A percentile compares a stretch with the other conserved stretches of the same genome.
Evolutionary conservation across 345 rosid genomes (phyloP).

Genomic region (Toxicodendron radicans): DNA sequence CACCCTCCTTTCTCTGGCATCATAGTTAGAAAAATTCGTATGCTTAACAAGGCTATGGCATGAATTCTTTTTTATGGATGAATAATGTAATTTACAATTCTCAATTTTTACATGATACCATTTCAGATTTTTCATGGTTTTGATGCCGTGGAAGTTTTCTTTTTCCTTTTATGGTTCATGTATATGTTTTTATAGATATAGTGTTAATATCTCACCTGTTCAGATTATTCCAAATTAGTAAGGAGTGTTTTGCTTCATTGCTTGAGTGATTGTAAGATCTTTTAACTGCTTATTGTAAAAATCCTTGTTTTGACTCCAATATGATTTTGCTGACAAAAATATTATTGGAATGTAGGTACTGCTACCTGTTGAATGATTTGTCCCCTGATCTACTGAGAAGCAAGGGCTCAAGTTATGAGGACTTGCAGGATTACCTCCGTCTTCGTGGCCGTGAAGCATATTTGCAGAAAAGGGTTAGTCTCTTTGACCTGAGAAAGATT

Average conservation of each 20-base stretch:
- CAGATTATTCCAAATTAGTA: neutral
- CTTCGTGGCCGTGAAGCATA: conserved; percentile 89
- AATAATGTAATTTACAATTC: neutral
- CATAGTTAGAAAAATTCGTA: neutral
- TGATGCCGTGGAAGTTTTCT: neutral
- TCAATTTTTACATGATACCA: neutral
- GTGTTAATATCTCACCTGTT: neutral
- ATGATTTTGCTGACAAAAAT: conserved; percentile 11
- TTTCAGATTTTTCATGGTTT: neutral
- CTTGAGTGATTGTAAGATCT: conserved; percentile 5
- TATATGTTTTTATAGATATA: neutral
- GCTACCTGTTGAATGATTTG: conserved; percentile 80
- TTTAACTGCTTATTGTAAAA: neutral
- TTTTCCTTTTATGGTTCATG: neutral
- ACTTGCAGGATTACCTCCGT: conserved; percentile 72
- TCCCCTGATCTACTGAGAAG: conserved; percentile 72
- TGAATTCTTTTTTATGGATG: conserved; percentile 12
- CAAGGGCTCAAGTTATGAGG: conserved; percentile 65
- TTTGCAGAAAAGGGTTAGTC: conserved; percentile 67
- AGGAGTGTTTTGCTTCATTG: neutral
- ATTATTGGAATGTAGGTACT: conserved; percentile 54
- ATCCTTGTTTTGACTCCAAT: conserved; percentile 3
- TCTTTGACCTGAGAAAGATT: conserved; percentile 6
- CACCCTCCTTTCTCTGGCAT: conserved; percentile 13
- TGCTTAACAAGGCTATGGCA: neutral